Evolutionary conservation across 257 asterid genomes (phyloP).

Genomic region (Marsdenia floribunda): DNA sequence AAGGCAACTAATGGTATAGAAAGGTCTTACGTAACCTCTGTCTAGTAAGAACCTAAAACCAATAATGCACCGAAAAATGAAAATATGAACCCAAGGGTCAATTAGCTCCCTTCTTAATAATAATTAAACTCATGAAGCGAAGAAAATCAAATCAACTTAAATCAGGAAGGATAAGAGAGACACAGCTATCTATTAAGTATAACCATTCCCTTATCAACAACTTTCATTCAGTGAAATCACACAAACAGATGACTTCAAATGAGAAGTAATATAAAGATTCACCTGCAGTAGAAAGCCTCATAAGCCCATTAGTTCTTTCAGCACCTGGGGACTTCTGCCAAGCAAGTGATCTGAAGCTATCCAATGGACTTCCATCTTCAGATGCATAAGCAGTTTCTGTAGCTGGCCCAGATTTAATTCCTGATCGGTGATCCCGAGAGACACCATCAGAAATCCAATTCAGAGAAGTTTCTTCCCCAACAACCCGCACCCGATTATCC

Average conservation of each 20-base stretch:
- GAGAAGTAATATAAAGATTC: constrained; percentile 21
- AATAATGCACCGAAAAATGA: neutral
- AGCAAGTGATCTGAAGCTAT: constrained; percentile 55
- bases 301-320: constrained; percentile 45
- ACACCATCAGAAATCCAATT: constrained; percentile 55
- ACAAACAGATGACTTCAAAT: constrained; percentile 3
- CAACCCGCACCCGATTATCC: constrained; percentile 90
- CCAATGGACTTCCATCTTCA: constrained; percentile 74
- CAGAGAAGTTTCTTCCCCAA: constrained; percentile 79
- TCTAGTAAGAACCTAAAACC: neutral
- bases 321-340: constrained; percentile 75
- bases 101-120: neutral
- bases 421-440: constrained; percentile 34
- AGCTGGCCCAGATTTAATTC: constrained; percentile 54
- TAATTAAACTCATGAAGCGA: neutral
- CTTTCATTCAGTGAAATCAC: neutral
- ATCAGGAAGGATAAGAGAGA: neutral
- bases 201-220: neutral
- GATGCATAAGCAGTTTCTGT: constrained; percentile 65
- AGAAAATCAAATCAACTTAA: neutral
- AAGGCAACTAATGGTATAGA: neutral
- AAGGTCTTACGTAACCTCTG: neutral
- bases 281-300: constrained; percentile 65
- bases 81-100: neutral
- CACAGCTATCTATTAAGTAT: neutral